Evolutionary conservation across 2,329 filamentous ascomycete genomes (phyloP), one percentile per base, ranked within the genome.

Genomic region (Ophiocordyceps australis): DNA sequence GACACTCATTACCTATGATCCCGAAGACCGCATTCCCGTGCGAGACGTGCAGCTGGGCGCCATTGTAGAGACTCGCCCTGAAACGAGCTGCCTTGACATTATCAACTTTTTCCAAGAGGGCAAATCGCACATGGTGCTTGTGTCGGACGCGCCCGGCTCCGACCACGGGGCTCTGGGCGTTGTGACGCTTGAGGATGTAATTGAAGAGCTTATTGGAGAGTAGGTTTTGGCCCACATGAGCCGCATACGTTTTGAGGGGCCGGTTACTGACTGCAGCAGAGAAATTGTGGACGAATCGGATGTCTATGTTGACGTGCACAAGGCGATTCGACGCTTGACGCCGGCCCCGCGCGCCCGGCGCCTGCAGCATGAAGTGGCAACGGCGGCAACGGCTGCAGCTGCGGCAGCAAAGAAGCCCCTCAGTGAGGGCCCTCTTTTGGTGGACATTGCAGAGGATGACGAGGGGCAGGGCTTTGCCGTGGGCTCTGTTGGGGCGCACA

Each of bases 31-130:
- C 43, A 80, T 78, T 42, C 71, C 71, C 13, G 89, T 98, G 19
- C 68, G 76, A 32, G 86, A 95, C 33, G 94, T 98, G 45, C 74
- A 83, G 7, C 62, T 98, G 26, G 89, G 89, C 10, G 94, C 89
- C 1, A 68, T 98, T 6, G 89, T 91, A 2, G 89, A 98, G 50
- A 98, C 89, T 0, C 71, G 81, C 8, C 82, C 89, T 0, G 82
- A 94, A 45, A 98, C 89, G 0, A 94, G 85, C 55, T 98, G 89
- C 47, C 55, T 98, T 29, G 89, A 98, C 48, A 95, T 98, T 41
- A 82, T 98, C 54, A 98, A 98, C 55, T 98, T 94, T 52, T 98
- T 98, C 58, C 89, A 98, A 50, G 89, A 98, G 57, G 89, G 89
- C 40, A 98, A 98, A 49, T 93, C 85, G 2, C 89, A 98, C 50